phyloP scores from a whole-genome alignment of 495 filamentous ascomycete species.

The Penicillium samsonianum region DNA sequence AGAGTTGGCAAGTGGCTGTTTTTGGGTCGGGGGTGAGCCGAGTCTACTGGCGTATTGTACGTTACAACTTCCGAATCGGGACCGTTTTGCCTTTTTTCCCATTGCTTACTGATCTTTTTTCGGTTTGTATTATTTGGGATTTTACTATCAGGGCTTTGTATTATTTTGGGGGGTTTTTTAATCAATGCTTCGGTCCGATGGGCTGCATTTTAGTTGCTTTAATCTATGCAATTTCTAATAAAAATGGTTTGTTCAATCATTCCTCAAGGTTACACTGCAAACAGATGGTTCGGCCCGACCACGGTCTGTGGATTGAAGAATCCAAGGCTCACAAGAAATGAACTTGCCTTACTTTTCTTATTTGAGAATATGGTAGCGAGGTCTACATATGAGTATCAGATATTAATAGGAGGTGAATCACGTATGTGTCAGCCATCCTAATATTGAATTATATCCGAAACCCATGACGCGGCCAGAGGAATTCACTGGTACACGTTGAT shows the following conservation, averaged over 20 bases:
- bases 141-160: no score
- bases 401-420: conserved; percentile 6
- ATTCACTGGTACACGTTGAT: conserved; percentile 8
- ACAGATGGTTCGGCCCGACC: conserved; percentile 4
- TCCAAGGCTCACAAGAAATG: not conserved
- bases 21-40: conserved; percentile 8
- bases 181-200: not conserved
- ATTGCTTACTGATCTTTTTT: not conserved
- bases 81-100: conserved; percentile 4
- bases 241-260: not conserved
- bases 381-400: not conserved
- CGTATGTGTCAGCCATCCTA: conserved; percentile 4
- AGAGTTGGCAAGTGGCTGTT: conserved; percentile 5
- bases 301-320: not conserved
- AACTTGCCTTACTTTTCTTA: not conserved
- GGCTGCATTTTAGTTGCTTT: not conserved
- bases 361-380: conserved; percentile 1
- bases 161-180: not conserved
- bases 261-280: not conserved
- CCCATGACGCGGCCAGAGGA: conserved; percentile 23
- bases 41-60: conserved; percentile 7
- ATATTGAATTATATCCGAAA: conserved; percentile 19
- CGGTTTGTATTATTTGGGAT: not conserved
- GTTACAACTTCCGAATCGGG: conserved; percentile 3
- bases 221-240: not conserved